Base-by-base conservation (phyloP, 371 early-diverging fungal genomes). In the Rhizopus sp. region DNA sequence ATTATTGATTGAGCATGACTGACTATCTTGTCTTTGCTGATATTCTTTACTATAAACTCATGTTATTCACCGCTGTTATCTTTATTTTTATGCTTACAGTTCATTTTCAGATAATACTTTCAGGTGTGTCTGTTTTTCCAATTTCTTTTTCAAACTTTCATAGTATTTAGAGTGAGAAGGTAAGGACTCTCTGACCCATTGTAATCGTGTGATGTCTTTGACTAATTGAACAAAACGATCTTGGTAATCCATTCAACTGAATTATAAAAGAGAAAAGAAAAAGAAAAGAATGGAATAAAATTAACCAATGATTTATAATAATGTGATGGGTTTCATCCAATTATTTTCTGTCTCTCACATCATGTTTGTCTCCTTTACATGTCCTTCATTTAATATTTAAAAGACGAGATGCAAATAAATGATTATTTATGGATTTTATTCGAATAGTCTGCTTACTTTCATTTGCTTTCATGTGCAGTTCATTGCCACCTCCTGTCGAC, bases 171-270 rank as follows among this genome's bases (percentile, higher is more conserved):
- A 70, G 53, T 78, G 78, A 10, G 73, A 57, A 8, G 78, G 69
- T 15, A 78, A 16, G 0, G 78, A 78, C 53, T 78, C 78, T 39
- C 75, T 69, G 5, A 78, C 75, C 75, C 75, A 78, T 53, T 78
- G 78, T 12, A 75, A 48, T 8, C 54, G 45, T 8, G 75, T 69
- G 16, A 78, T 78, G 6, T 71, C 67, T 23, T 54, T 63, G 10
- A 76, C 55, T 7, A 76, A 41, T 32, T 46, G 51, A 33, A 69
- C 42, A 55, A 63, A 76, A 3, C 61, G 59, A 29, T 55, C 59
- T 62, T 65, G 62, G 16, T 37, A 60, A 60, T 38, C 57, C 42
- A 41, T 32, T 48, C 50, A 54, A 23, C 17, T 40, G 53, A 37
- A 45, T 38, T 37, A 53, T 50, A 30, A 12, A 42, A 30, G 41